phyloP scores from a whole-genome alignment of 371 early-diverging fungal genomes.

The Actinomortierella ambigua region DNA sequence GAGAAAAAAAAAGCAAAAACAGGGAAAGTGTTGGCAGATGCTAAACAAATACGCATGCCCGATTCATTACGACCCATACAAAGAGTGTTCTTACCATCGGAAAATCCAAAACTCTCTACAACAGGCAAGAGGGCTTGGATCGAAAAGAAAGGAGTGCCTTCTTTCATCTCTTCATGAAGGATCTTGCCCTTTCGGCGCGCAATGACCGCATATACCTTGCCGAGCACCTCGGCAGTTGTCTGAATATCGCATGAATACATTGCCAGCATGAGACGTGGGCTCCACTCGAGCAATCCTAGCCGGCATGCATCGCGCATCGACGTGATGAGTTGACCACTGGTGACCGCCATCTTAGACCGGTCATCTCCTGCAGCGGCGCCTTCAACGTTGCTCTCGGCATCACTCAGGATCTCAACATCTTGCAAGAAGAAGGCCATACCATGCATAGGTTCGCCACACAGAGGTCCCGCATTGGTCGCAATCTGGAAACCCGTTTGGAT shows the following conservation, averaged over 20 bases:
- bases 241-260: constrained; percentile 97
- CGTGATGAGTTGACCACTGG: constrained; percentile 89
- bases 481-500: constrained; percentile 95
- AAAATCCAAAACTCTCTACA: constrained; percentile 98
- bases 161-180: constrained; percentile 91
- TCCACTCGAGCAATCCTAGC: constrained; percentile 90
- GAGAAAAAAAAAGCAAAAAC: too few relatives aligned
- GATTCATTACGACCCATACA: neutral
- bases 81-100: constrained; percentile 77
- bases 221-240: constrained; percentile 91
- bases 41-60: neutral
- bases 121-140: constrained; percentile 95
- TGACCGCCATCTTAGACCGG: constrained; percentile 57
- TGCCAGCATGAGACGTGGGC: constrained; percentile 92
- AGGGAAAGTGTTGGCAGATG: too few relatives aligned
- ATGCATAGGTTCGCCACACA: constrained; percentile 92
- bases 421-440: constrained; percentile 91
- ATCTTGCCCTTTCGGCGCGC: constrained; percentile 87
- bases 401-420: constrained; percentile 59
- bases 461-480: constrained; percentile 87
- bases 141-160: constrained; percentile 94
- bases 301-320: constrained; percentile 83
- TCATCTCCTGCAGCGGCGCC: constrained; percentile 31
- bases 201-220: constrained; percentile 95
- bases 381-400: constrained; percentile 7